phyloP scores from a whole-genome alignment of 352 stramenopile genomes.

The Phytophthora tubulina region DNA sequence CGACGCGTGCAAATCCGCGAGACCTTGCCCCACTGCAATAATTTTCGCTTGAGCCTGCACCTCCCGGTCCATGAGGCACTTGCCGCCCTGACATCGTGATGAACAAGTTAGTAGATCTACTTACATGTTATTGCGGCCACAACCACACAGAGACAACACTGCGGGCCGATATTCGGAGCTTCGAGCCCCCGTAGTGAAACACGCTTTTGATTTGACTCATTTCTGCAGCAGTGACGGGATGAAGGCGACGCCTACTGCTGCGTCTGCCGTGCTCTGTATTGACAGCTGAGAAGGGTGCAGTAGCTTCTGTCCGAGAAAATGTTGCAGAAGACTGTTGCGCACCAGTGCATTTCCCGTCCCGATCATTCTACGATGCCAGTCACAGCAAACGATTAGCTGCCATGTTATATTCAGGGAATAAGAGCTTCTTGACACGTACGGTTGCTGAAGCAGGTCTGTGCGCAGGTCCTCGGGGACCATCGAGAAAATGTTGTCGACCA shows the following conservation, averaged over 20 bases:
- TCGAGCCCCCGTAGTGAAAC: not conserved
- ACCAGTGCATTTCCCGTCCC: conserved; percentile 68
- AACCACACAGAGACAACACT: not conserved
- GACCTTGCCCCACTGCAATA: conserved; percentile 28
- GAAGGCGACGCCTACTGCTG: conserved; percentile 62
- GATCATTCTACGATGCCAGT: conserved; percentile 53
- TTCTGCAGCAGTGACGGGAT: conserved; percentile 43
- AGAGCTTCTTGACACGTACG: conserved; percentile 38
- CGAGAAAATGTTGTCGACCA: conserved; percentile 69
- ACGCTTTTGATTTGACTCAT: conserved; percentile 12
- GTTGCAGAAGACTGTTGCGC: conserved; percentile 62
- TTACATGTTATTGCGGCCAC: not conserved
- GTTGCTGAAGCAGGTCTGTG: conserved; percentile 36
- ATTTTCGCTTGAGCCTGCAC: conserved; percentile 39
- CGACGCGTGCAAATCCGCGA: conserved; percentile 35
- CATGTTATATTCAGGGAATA: not conserved
- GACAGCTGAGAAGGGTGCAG: conserved; percentile 30
- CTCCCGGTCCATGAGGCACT: conserved; percentile 31
- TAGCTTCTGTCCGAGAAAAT: conserved; percentile 52
- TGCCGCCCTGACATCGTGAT: not conserved
- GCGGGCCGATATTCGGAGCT: not conserved
- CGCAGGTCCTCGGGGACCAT: conserved; percentile 62
- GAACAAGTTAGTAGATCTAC: too few species aligned
- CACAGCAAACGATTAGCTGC: conserved; percentile 5
- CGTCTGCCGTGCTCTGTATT: conserved; percentile 50